Evolutionary conservation across 2,329 filamentous ascomycete genomes (phyloP).

Genomic region (Sordariomycetes sp.): DNA sequence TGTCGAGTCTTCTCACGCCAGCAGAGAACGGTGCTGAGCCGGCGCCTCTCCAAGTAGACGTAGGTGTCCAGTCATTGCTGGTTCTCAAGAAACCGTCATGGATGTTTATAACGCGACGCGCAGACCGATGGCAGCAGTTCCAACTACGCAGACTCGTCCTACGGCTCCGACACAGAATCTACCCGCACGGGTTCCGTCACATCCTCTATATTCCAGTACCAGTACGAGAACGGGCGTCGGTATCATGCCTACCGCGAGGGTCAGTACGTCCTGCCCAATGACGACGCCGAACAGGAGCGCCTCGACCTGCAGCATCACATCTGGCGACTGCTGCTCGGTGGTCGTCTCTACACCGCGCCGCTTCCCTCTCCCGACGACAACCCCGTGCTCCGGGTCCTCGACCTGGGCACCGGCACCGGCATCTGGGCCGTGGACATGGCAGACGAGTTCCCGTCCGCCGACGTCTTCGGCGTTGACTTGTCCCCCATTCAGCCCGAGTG

Average conservation of each 20-base stretch:
- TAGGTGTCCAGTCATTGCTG: neutral
- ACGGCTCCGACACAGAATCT: neutral
- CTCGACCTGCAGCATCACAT: conserved; percentile 29
- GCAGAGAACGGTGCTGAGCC: neutral
- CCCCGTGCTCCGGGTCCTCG: conserved; percentile 27
- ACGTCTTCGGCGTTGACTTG: conserved; percentile 28
- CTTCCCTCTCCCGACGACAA: conserved; percentile 13
- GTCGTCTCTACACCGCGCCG: conserved; percentile 24
- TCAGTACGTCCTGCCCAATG: conserved; percentile 19
- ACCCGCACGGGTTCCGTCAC: conserved; percentile 10
- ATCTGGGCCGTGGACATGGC: conserved; percentile 23
- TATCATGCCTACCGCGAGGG: conserved; percentile 28
- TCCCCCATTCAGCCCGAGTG: conserved; percentile 33
- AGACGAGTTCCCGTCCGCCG: conserved; percentile 13
- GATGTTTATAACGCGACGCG: neutral
- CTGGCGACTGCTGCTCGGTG: conserved; percentile 19
- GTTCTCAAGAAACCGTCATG: neutral
- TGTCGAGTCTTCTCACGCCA: too few species aligned
- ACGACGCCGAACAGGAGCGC: conserved; percentile 26
- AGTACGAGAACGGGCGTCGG: conserved; percentile 27
- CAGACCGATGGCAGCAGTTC: neutral
- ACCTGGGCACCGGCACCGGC: conserved; percentile 33
- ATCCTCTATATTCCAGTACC: conserved; percentile 22
- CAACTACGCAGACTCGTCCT: neutral
- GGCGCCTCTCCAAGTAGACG: conserved; percentile 1